A percentile compares a stretch with the other conserved stretches of the same genome.
Evolutionary conservation across 2,329 filamentous ascomycete species (phyloP).

Genomic region (Alternaria angustiovoidea): DNA sequence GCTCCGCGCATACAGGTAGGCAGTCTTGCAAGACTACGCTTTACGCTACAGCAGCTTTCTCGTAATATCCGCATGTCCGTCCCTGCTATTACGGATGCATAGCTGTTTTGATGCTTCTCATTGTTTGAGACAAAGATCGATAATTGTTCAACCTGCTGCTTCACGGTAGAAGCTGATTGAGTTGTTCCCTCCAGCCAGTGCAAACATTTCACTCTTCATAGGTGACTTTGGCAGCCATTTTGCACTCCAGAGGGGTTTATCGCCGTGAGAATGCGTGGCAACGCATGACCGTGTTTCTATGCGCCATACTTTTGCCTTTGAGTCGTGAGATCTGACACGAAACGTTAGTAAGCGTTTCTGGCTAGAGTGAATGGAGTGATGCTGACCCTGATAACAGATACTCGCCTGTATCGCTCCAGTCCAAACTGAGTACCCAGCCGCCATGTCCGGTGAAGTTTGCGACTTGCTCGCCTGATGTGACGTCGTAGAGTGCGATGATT

Average conservation of each 20-base stretch:
- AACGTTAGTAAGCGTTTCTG: background rate
- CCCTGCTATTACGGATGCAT: background rate
- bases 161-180: slow-evolving; percentile 52
- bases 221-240: slow-evolving; percentile 51
- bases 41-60: background rate
- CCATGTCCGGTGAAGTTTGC: slow-evolving; percentile 81
- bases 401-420: slow-evolving; percentile 94
- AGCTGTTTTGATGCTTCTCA: background rate
- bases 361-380: background rate
- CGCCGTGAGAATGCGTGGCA: slow-evolving; percentile 91
- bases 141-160: slow-evolving; percentile 45
- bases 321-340: slow-evolving; percentile 75
- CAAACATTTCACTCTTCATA: slow-evolving; percentile 52
- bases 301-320: slow-evolving; percentile 96
- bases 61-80: background rate
- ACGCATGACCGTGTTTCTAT: slow-evolving; percentile 85
- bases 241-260: slow-evolving; percentile 51
- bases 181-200: slow-evolving; percentile 48
- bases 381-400: slow-evolving; percentile 81
- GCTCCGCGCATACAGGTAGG: background rate
- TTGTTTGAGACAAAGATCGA: background rate
- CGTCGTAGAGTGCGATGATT: slow-evolving; percentile 91
- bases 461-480: slow-evolving; percentile 89
- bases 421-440: slow-evolving; percentile 88
- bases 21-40: background rate